phyloP scores from a whole-genome alignment of 2,329 filamentous ascomycete genomes.

The Cladosporium sp. region DNA sequence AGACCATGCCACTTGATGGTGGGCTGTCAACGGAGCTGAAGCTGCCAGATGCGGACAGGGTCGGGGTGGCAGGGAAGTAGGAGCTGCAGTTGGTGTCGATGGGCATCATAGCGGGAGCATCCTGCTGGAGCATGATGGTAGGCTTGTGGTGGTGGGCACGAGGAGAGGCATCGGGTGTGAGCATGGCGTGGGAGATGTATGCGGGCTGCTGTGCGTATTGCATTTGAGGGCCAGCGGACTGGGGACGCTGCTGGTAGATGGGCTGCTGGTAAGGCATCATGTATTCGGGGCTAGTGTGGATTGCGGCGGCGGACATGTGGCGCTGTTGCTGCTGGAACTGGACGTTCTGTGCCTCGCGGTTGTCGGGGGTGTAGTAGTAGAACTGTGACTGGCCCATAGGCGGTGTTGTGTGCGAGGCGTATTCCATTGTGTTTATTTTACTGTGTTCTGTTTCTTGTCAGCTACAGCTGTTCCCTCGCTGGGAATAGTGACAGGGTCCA shows the following conservation, averaged over 20 bases:
- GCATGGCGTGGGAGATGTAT: slow-evolving; percentile 55
- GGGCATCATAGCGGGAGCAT: slow-evolving; percentile 47
- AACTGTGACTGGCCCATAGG: slow-evolving; percentile 66
- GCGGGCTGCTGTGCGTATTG: slow-evolving; percentile 39
- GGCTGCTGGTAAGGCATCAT: slow-evolving; percentile 51
- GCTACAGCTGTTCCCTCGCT: background rate
- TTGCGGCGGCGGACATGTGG: slow-evolving; percentile 43
- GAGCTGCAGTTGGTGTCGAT: slow-evolving; percentile 70
- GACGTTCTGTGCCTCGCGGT: slow-evolving; percentile 7
- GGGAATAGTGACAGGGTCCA: background rate
- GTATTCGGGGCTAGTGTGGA: slow-evolving; percentile 43
- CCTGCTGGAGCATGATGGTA: slow-evolving; percentile 60
- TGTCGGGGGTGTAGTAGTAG: slow-evolving; percentile 80
- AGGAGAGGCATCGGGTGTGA: slow-evolving; percentile 73
- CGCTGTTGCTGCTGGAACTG: slow-evolving; percentile 37
- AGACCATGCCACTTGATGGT: slow-evolving; percentile 67
- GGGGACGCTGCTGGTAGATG: slow-evolving; percentile 31
- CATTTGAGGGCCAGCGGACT: slow-evolving; percentile 27
- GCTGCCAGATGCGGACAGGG: slow-evolving; percentile 79
- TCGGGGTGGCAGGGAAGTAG: slow-evolving; percentile 80
- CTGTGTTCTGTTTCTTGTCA: slow-evolving; percentile 7
- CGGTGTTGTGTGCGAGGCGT: slow-evolving; percentile 44
- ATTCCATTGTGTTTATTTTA: slow-evolving; percentile 28
- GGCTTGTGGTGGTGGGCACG: slow-evolving; percentile 71
- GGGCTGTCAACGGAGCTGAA: slow-evolving; percentile 83